Conservation (phyloP, 345 rosid species). For the Luvunga scandens region DNA sequence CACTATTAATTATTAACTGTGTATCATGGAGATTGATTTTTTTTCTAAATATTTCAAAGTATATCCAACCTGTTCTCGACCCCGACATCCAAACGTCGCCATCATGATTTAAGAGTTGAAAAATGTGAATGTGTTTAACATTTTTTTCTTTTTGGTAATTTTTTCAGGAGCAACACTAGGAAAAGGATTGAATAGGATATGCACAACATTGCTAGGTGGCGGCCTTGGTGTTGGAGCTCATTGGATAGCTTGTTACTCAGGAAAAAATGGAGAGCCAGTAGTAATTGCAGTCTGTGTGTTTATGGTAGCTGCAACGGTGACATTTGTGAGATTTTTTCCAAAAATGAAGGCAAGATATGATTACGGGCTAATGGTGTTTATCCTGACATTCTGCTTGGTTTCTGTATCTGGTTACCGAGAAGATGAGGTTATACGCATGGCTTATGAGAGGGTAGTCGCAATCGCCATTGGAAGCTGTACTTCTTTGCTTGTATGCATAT, state of each 20-base stretch:
- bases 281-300: conserved; percentile 27
- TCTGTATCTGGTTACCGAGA: conserved; percentile 34
- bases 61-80: too few species aligned
- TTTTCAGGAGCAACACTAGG: conserved; percentile 34
- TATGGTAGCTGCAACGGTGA: conserved; percentile 23
- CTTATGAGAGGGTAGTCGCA: conserved; percentile 24
- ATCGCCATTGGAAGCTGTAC: conserved; percentile 22
- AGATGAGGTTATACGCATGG: conserved; percentile 22
- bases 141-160: too few species aligned
- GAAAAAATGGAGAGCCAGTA: conserved; percentile 19
- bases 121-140: too few species aligned
- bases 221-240: conserved; percentile 37
- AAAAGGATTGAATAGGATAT: conserved; percentile 36
- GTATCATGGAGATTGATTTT: too few species aligned
- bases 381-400: conserved; percentile 39
- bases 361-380: conserved; percentile 35
- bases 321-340: conserved; percentile 37
- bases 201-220: conserved; percentile 14
- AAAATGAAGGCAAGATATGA: conserved; percentile 33
- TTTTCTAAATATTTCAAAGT: too few species aligned
- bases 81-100: too few species aligned
- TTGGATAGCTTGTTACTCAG: conserved; percentile 20
- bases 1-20: too few species aligned
- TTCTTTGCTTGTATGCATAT: conserved; percentile 13
- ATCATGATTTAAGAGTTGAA: too few species aligned